Evolutionary conservation across 129 eudicot species (phyloP).

Genomic region (Gnaphalium uliginosum): DNA sequence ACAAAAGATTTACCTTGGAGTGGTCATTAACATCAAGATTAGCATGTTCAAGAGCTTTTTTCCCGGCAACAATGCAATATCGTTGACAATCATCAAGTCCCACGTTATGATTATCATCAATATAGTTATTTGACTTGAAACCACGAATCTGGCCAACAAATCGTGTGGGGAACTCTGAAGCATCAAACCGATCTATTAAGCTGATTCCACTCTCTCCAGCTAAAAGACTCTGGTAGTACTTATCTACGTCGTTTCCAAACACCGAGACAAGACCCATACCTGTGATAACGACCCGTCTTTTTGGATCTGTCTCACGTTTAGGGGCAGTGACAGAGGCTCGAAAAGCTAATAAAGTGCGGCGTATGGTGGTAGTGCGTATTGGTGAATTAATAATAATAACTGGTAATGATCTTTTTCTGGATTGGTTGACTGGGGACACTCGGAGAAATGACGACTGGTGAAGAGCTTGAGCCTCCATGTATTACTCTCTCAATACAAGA

Average conservation of each 20-base stretch:
- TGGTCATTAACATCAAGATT: constrained; percentile 53
- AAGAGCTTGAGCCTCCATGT: constrained; percentile 52
- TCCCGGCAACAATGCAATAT: constrained; percentile 81
- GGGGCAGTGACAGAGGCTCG: constrained; percentile 36
- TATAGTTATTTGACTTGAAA: constrained; percentile 56
- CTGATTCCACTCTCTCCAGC: constrained; percentile 73
- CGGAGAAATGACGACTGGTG: constrained; percentile 28
- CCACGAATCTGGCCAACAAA: constrained; percentile 83
- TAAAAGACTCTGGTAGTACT: constrained; percentile 65
- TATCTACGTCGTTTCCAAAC: constrained; percentile 72
- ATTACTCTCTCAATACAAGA: too few relatives aligned
- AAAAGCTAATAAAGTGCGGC: constrained; percentile 8
- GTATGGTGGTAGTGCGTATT: constrained; percentile 16
- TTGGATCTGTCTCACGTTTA: constrained; percentile 74
- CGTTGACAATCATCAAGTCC: constrained; percentile 70
- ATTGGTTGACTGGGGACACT: constrained; percentile 32
- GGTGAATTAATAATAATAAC: background rate
- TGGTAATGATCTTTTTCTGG: background rate
- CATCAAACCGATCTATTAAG: constrained; percentile 4
- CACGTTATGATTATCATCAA: constrained; percentile 56
- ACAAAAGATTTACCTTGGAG: constrained; percentile 35
- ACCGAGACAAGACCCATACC: constrained; percentile 73
- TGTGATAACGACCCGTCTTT: constrained; percentile 43
- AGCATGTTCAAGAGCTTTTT: constrained; percentile 76
- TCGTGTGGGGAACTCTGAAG: constrained; percentile 47